phyloP scores from a whole-genome alignment of 2,329 filamentous ascomycete species.

The Nectriaceae sp. region DNA sequence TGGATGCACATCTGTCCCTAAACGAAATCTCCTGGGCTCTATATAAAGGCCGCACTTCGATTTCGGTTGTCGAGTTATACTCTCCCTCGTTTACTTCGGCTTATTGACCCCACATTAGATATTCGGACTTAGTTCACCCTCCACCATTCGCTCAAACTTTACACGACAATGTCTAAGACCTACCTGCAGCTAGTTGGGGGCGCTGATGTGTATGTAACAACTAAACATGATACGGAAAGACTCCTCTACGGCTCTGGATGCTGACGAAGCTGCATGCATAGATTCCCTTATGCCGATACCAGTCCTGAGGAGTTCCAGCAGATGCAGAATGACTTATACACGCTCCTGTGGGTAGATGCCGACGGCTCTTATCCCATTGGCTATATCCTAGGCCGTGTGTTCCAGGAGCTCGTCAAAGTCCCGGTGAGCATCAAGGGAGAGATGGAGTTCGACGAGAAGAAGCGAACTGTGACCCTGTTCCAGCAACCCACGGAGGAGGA shows the following conservation, averaged over 20 bases:
- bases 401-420: slow-evolving; percentile 49
- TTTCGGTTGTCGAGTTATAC: neutral
- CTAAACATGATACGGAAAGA: neutral
- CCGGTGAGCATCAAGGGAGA: slow-evolving; percentile 55
- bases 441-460: slow-evolving; percentile 60
- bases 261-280: slow-evolving; percentile 37
- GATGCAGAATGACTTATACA: slow-evolving; percentile 64
- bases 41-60: neutral
- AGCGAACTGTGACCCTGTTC: slow-evolving; percentile 66
- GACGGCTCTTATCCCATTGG: slow-evolving; percentile 67
- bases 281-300: slow-evolving; percentile 76
- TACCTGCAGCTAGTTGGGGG: slow-evolving; percentile 27
- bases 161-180: slow-evolving; percentile 22
- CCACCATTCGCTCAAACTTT: neutral
- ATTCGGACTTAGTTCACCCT: neutral
- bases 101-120: neutral
- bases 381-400: slow-evolving; percentile 55
- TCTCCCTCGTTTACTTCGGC: neutral
- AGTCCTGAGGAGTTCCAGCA: slow-evolving; percentile 57
- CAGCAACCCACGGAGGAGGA: slow-evolving; percentile 58
- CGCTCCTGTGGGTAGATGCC: slow-evolving; percentile 63
- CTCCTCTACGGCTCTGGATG: neutral
- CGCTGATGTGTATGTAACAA: slow-evolving; percentile 26
- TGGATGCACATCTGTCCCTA: too few species aligned
- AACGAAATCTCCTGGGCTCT: neutral